These are phyloP conservation scores for Phytopythium vexans DNA, from an alignment of 352 stramenopile species.

Conservation along the genomic window DNA sequence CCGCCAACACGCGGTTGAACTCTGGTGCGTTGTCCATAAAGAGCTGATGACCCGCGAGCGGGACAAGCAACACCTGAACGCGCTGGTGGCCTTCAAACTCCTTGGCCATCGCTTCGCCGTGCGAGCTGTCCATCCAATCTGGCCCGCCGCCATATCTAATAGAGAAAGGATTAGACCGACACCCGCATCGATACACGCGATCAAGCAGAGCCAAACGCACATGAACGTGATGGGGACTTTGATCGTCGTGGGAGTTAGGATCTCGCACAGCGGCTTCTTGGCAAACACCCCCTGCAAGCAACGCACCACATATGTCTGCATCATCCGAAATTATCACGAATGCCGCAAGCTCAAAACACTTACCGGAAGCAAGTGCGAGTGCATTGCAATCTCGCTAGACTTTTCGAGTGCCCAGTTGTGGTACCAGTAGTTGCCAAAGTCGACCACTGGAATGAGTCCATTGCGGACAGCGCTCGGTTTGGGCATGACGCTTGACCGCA, in stretches of 20 bases:
- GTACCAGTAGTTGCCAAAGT: conserved; percentile 61
- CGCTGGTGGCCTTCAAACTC: conserved; percentile 32
- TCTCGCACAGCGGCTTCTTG: conserved; percentile 51
- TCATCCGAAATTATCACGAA: neutral
- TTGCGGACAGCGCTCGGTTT: conserved; percentile 54
- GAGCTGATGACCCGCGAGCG: conserved; percentile 54
- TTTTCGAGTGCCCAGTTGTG: conserved; percentile 72
- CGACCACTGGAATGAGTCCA: conserved; percentile 34
- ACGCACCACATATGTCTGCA: no score
- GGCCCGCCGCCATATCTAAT: conserved; percentile 50
- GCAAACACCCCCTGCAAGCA: conserved; percentile 37
- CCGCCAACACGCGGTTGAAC: conserved; percentile 60
- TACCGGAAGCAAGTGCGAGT: conserved; percentile 60
- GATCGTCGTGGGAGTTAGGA: conserved; percentile 49
- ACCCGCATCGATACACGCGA: no score
- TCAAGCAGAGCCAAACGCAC: conserved; percentile 12
- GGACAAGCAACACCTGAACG: conserved; percentile 44
- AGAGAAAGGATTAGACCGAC: no score
- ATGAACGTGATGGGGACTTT: conserved; percentile 68
- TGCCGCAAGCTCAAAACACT: neutral
- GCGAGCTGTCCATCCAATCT: conserved; percentile 67
- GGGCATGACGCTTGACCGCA: conserved; percentile 52
- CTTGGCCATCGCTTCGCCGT: conserved; percentile 46
- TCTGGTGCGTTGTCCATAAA: conserved; percentile 67
- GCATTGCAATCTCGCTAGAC: conserved; percentile 66